Base-by-base conservation (phyloP, 2,329 filamentous ascomycete species). In the Arthrobotrys conoides region DNA sequence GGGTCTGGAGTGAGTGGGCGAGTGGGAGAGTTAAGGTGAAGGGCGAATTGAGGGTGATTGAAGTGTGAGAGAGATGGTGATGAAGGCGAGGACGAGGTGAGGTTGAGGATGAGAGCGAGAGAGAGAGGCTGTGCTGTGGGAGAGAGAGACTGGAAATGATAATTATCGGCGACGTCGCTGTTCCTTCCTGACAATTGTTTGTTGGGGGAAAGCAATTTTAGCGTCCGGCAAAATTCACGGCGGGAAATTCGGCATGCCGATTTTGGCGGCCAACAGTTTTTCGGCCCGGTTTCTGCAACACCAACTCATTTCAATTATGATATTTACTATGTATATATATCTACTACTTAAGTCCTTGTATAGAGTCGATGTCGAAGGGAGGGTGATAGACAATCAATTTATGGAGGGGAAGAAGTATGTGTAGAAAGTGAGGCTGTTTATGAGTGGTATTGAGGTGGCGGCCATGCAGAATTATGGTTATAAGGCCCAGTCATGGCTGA, bases 171-270 rank as follows among this genome's bases (percentile, higher is more conserved):
- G 48, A 51, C 48, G 48, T 51, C 48, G 48, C 48, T 51, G 18
- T 24, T 51, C 22, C 10, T 51, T 51, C 10, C 22, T 12, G 20
- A 24, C 10, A 16, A 27, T 22, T 59, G 53, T 57, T 57, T 57
- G 51, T 59, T 59, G 53, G 53, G 53, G 27, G 27, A 55, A 30
- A 22, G 51, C 27, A 55, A 38, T 55, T 55, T 55, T 55, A 55
- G 51, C 27, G 30, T 30, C 53, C 53, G 53, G 53, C 53, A 59
- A 38, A 59, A 59, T 20, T 59, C 53, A 14, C 48, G 48, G 22
- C 22, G 18, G 48, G 48, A 46, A 46, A 30, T 3, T 59, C 53
- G 53, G 53, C 53, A 59, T 59, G 53, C 53, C 53, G 53, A 30
- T 33, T 18, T 9, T 18, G 22, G 14, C 51, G n/a, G 53, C 33